These are phyloP conservation scores for Fusarium siculi DNA, from an alignment of 2,329 filamentous ascomycete genomes.

Conservation along the genomic window DNA sequence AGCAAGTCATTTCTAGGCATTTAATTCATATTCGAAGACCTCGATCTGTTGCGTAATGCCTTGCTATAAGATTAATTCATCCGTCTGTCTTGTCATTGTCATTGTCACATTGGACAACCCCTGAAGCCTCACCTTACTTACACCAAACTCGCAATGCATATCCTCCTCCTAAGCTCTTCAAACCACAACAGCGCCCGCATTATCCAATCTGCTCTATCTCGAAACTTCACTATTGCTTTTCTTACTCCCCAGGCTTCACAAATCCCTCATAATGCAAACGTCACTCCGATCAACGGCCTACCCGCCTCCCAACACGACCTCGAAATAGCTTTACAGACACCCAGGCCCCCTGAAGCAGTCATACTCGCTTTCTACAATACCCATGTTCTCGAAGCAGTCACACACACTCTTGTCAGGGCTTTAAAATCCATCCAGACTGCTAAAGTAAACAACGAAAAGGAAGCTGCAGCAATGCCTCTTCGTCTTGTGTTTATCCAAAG, in stretches of 20 bases:
- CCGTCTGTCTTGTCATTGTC: neutral
- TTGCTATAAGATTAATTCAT: too few relatives aligned
- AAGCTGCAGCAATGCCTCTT: conserved; percentile 46
- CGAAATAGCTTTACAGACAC: conserved; percentile 45
- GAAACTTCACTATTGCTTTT: conserved; percentile 56
- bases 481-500: conserved; percentile 55
- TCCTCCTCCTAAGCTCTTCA: conserved; percentile 59
- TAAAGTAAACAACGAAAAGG: conserved; percentile 53
- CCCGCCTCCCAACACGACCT: conserved; percentile 46
- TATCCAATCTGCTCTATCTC: conserved; percentile 52
- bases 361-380: conserved; percentile 61
- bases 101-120: neutral
- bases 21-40: too few relatives aligned
- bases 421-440: conserved; percentile 50
- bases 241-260: neutral
- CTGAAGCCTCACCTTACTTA: neutral
- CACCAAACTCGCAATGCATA: conserved; percentile 15
- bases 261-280: neutral
- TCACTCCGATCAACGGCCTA: conserved; percentile 1
- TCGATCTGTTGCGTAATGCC: neutral
- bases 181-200: conserved; percentile 59
- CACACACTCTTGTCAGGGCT: conserved; percentile 50
- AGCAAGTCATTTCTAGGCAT: neutral
- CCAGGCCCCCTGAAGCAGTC: conserved; percentile 49
- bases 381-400: conserved; percentile 53